phyloP scores from a whole-genome alignment of 768 basidiomycete species.

The Phylloporus sp. region DNA sequence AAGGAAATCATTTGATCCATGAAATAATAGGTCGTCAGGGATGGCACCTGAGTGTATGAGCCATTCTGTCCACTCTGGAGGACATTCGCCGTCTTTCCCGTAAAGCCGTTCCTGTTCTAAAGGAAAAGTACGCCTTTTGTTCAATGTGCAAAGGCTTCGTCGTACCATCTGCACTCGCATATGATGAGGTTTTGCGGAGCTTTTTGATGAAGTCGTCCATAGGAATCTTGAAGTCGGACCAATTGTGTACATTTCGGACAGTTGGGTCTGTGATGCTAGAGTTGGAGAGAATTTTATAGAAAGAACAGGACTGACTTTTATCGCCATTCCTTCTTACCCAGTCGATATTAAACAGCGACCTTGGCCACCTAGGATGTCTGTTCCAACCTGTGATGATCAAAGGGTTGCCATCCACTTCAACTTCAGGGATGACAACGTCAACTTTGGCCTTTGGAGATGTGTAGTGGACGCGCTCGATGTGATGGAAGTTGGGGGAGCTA shows the following conservation, averaged over 20 bases:
- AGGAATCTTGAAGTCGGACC: slow-evolving; percentile 49
- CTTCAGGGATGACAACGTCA: slow-evolving; percentile 35
- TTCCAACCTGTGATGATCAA: slow-evolving; percentile 64
- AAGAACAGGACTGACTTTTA: slow-evolving; percentile 16
- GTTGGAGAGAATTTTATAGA: slow-evolving; percentile 6
- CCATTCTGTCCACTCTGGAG: slow-evolving; percentile 61
- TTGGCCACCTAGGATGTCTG: slow-evolving; percentile 51
- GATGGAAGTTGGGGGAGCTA: slow-evolving; percentile 39
- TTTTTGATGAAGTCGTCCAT: slow-evolving; percentile 51
- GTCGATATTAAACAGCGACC: slow-evolving; percentile 49
- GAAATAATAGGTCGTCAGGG: slow-evolving; percentile 50
- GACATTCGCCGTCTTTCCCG: slow-evolving; percentile 76
- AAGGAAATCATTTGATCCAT: slow-evolving; percentile 54
- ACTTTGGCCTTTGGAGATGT: slow-evolving; percentile 26
- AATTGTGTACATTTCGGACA: slow-evolving; percentile 61
- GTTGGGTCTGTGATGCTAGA: slow-evolving; percentile 41
- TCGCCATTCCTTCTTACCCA: slow-evolving; percentile 43
- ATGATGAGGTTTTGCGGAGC: slow-evolving; percentile 35
- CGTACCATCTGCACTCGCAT: slow-evolving; percentile 40
- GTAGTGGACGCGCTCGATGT: slow-evolving; percentile 36
- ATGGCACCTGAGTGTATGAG: slow-evolving; percentile 44
- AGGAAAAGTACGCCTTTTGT: neutral
- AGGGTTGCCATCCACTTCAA: slow-evolving; percentile 54
- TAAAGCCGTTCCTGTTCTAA: slow-evolving; percentile 63
- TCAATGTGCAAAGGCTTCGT: neutral